Base-by-base conservation (phyloP, 495 filamentous ascomycete species). In the Hyaloscypha variabilis region DNA sequence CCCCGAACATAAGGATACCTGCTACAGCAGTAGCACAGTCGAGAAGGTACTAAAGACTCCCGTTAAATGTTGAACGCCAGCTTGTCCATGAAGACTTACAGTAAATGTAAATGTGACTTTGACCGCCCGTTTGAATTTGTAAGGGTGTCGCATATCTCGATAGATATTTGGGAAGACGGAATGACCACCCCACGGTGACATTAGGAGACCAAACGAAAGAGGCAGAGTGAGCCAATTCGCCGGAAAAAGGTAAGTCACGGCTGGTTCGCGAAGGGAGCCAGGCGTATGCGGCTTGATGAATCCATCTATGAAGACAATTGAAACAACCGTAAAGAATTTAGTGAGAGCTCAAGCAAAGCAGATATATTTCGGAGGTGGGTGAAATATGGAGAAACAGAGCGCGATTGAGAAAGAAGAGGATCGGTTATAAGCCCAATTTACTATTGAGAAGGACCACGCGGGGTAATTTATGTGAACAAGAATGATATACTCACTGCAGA, bases 101-200 rank as follows among this genome's bases (percentile, higher is more conserved):
- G 93, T 97, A 76, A 97, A 97, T n/a, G 86, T 76, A 72, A 95
- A 98, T 1, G 94, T 96, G 49, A 88, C 83, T 71, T 89, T 87
- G 23, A 97, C 82, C 57, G 88, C 90, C 74, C 85, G 85, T 24
- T 80, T 82, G 74, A 95, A 98, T 72, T 92, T 95, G 53, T 90
- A 82, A 0, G 95, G 93, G 74, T 98, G 95, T 66, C 95, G 83
- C 95, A 99, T 99, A 77, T 99, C 95, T 58, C 93, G 85, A 75
- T 97, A 99, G 71, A 99, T 97, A 71, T 96, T 97, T 2, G 95
- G 95, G 73, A 99, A 97, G 29, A 99, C 95, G 60, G 87, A 85
- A 73, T 98, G 95, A 8, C 95, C 95, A 68, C 95, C 95, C 93
- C 93, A 99, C 1, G 94, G 93, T 26, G 93, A 91, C 93, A 97